phyloP scores from a whole-genome alignment of 1,139 yeast species.

The Scheffersomyces quercinus region DNA sequence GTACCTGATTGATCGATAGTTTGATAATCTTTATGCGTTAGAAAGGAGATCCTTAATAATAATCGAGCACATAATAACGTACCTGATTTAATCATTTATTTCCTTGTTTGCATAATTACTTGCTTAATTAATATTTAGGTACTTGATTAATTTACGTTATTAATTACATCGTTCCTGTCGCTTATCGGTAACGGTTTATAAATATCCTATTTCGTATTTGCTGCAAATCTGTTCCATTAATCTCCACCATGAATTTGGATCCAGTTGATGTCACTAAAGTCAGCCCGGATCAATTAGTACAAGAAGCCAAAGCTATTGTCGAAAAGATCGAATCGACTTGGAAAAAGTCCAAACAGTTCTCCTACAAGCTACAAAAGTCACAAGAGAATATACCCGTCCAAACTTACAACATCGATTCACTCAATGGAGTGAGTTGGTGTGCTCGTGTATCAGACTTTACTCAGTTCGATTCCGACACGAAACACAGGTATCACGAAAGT shows the following conservation, averaged over 20 bases:
- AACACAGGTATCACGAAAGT: conserved; percentile 13
- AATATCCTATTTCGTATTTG: no score
- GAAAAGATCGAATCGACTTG: conserved; percentile 10
- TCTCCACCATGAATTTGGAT: not conserved
- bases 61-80: no score
- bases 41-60: no score
- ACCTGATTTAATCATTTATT: no score
- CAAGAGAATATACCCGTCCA: conserved; percentile 1
- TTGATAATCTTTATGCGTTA: no score
- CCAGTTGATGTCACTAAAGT: not conserved
- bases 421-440: conserved; percentile 21
- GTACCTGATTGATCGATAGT: no score
- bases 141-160: no score
- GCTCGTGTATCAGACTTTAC: conserved; percentile 20
- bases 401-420: conserved; percentile 15
- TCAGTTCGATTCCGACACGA: conserved; percentile 15
- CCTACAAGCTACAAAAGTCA: conserved; percentile 5
- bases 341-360: conserved; percentile 12
- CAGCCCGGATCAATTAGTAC: not conserved
- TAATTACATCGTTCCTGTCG: no score
- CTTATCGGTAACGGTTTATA: no score
- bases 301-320: conserved; percentile 6
- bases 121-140: no score
- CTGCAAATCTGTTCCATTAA: no score
- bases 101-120: no score